These are phyloP conservation scores for Arthrobotrys megalospora DNA, from an alignment of 2,329 filamentous ascomycete genomes.

Conservation along the genomic window DNA sequence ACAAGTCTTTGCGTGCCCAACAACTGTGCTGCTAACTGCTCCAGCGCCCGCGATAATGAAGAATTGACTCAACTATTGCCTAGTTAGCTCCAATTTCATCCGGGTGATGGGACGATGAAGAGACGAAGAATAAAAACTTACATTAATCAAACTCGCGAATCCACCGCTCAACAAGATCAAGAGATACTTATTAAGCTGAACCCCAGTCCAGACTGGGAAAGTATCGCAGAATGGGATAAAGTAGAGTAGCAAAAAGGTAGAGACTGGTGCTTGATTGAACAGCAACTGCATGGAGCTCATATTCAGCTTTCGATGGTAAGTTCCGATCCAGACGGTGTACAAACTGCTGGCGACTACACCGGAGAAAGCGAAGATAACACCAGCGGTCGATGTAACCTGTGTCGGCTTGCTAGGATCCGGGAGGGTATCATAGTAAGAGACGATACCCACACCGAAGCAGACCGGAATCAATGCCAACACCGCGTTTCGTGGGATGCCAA, in stretches of 20 bases:
- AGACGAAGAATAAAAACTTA: slow-evolving; percentile 65
- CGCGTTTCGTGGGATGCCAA: slow-evolving; percentile 73
- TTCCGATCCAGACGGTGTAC: slow-evolving; percentile 79
- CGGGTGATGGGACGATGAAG: slow-evolving; percentile 46
- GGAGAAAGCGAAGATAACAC: slow-evolving; percentile 76
- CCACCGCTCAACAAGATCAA: slow-evolving; percentile 75
- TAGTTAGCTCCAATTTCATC: slow-evolving; percentile 55
- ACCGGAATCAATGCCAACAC: slow-evolving; percentile 73
- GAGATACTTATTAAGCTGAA: slow-evolving; percentile 72
- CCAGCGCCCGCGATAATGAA: slow-evolving; percentile 75
- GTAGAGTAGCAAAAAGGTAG: slow-evolving; percentile 76
- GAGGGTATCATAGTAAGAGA: slow-evolving; percentile 79
- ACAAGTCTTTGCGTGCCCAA: slow-evolving; percentile 78
- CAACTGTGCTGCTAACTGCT: slow-evolving; percentile 77
- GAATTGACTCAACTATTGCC: slow-evolving; percentile 69
- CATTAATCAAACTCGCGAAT: slow-evolving; percentile 77
- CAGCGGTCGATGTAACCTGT: slow-evolving; percentile 73
- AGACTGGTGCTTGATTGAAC: slow-evolving; percentile 77
- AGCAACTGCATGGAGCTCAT: slow-evolving; percentile 80
- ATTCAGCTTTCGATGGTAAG: slow-evolving; percentile 76
- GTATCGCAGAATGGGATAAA: slow-evolving; percentile 77
- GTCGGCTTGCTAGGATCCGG: slow-evolving; percentile 70
- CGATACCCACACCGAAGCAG: slow-evolving; percentile 76
- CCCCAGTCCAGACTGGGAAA: slow-evolving; percentile 73
- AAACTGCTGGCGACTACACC: slow-evolving; percentile 77